Percentiles rank a stretch among this genome's conserved stretches.
These are phyloP conservation scores for Thielaviopsis ethacetica DNA, from an alignment of 2,329 filamentous ascomycete genomes.

Conservation along the genomic window DNA sequence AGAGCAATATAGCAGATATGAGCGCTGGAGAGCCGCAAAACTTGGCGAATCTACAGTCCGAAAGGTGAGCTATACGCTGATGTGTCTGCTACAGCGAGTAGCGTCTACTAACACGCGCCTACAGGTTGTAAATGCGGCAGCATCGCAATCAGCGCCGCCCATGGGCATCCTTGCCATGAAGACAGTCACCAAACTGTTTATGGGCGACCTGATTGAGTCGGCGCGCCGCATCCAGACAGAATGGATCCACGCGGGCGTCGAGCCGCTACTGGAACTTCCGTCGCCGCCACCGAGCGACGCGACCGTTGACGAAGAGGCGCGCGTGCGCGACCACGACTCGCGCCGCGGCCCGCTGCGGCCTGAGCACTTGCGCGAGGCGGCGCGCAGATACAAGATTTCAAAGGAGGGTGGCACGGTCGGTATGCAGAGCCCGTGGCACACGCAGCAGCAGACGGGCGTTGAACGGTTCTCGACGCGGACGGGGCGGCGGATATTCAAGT, in stretches of 20 bases:
- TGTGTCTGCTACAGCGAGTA: no score
- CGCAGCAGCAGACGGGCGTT: conserved; percentile 40
- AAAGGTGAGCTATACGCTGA: conserved; percentile 32
- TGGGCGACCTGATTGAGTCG: conserved; percentile 58
- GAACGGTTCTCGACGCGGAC: conserved; percentile 41
- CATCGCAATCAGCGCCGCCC: conserved; percentile 60
- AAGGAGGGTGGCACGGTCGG: conserved; percentile 48
- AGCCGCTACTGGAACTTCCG: conserved; percentile 38
- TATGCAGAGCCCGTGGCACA: conserved; percentile 42
- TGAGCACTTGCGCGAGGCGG: conserved; percentile 59
- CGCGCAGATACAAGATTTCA: conserved; percentile 48
- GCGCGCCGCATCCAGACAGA: conserved; percentile 56
- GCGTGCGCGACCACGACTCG: conserved; percentile 1
- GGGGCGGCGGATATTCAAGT: conserved; percentile 37
- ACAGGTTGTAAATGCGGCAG: conserved; percentile 63
- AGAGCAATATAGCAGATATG: conserved; percentile 54
- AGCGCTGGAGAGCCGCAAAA: conserved; percentile 53
- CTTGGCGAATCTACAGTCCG: conserved; percentile 53
- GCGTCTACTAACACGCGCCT: background rate
- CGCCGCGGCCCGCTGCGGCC: conserved; percentile 47
- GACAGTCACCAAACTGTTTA: conserved; percentile 60
- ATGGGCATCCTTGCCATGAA: conserved; percentile 62
- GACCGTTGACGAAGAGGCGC: conserved; percentile 14
- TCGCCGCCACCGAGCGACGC: conserved; percentile 21
- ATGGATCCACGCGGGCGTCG: conserved; percentile 43